Conservation (phyloP, 495 filamentous ascomycete species). For the Neurospora terricola region DNA sequence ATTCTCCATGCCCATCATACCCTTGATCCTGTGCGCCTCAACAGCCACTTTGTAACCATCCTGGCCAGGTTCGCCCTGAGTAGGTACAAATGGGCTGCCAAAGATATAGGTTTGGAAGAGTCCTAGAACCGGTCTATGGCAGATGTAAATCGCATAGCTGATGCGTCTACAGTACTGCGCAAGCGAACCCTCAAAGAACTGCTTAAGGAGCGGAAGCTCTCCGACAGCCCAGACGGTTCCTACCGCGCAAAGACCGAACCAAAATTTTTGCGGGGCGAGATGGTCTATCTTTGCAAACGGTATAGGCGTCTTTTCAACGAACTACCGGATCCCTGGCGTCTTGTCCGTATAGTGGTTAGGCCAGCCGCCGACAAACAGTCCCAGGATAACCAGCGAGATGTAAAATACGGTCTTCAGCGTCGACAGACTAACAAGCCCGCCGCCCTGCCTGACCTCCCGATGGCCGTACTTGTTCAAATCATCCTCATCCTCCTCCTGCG, state of each 20-base stretch:
- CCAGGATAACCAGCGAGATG: constrained; percentile 22
- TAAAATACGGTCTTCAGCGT: constrained; percentile 10
- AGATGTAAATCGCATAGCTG: constrained; percentile 51
- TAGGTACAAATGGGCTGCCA: constrained; percentile 11
- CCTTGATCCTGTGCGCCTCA: constrained; percentile 36
- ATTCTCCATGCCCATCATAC: constrained; percentile 41
- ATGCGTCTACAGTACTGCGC: constrained; percentile 55
- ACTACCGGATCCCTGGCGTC: constrained; percentile 25
- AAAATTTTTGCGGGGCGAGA: constrained; percentile 36
- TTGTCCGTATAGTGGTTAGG: constrained; percentile 28
- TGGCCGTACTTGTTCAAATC: neutral
- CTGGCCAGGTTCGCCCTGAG: constrained; percentile 10
- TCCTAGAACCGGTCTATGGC: constrained; percentile 48
- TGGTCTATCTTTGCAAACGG: constrained; percentile 22
- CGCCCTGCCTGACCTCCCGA: neutral
- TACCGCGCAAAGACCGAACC: constrained; percentile 46
- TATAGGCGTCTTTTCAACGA: constrained; percentile 24
- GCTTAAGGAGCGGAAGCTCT: constrained; percentile 39
- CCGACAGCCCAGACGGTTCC: constrained; percentile 47
- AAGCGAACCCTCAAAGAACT: constrained; percentile 42
- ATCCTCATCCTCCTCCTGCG: constrained; percentile 2
- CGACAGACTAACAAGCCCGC: neutral
- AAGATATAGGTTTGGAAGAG: constrained; percentile 40
- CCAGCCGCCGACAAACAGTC: constrained; percentile 36
- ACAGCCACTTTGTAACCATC: constrained; percentile 17